Percentiles rank a stretch among this genome's conserved stretches.
These are phyloP conservation scores for Chrysoporthe cubensis DNA, from an alignment of 2,329 filamentous ascomycete species.

Conservation along the genomic window DNA sequence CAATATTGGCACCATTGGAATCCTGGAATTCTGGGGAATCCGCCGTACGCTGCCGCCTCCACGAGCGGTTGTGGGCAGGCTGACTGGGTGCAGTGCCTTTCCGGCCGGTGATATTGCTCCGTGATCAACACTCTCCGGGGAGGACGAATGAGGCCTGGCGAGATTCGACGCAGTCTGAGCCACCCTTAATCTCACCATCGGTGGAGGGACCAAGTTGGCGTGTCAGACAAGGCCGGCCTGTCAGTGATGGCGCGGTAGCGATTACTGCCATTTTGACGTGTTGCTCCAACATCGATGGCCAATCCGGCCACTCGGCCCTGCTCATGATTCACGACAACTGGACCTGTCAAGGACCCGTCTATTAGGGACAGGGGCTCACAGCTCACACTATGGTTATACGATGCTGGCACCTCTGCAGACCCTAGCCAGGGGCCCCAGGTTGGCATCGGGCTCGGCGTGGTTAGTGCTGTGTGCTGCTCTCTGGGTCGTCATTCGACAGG, in stretches of 20 bases:
- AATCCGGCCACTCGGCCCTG: background rate
- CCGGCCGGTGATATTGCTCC: background rate
- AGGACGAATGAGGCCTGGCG: background rate
- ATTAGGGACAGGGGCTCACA: constrained; percentile 1
- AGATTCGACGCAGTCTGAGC: background rate
- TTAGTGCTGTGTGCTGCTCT: constrained; percentile 4
- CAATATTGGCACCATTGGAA: background rate
- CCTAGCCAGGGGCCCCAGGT: background rate
- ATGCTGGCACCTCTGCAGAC: constrained; percentile 4
- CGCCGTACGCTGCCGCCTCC: background rate
- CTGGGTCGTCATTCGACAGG: background rate
- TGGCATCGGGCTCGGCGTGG: constrained; percentile 4
- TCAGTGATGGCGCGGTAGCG: background rate
- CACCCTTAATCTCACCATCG: background rate
- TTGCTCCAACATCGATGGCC: background rate
- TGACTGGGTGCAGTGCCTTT: background rate
- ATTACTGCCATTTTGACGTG: background rate
- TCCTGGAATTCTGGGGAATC: background rate
- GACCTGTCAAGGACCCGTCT: background rate
- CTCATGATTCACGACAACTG: constrained; percentile 9
- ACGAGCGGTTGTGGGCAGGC: background rate
- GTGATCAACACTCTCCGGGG: background rate
- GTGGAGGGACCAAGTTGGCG: background rate
- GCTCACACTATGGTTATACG: background rate
- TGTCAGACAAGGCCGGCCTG: background rate